Base-by-base conservation (phyloP, 805 yeast genomes). In the Candida silvatica region DNA sequence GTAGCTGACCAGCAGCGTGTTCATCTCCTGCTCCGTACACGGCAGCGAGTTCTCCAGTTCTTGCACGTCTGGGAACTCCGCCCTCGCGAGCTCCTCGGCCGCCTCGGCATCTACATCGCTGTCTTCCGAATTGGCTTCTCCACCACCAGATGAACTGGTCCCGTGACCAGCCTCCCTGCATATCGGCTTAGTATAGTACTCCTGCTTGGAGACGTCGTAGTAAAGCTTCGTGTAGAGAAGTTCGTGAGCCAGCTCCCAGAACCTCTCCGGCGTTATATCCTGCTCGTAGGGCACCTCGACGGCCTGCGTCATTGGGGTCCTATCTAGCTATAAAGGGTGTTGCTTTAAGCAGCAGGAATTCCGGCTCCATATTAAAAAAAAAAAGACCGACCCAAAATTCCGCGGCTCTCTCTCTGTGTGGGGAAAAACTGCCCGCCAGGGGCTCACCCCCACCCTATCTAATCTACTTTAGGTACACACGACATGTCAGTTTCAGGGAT, bases 1-100 rank as follows among this genome's bases (percentile, higher is more conserved):
- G 26, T 47, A 59, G 24, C 56, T 47, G 5, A 60, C 65, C 37
- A 60, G 42, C 17, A 56, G 34, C n/a, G 57, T 49, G 27, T 60
- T 60, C 22, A 58, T 51, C 26, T 54, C 59, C 18, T 52, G 54
- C 25, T 48, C 55, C 1, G 58, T 29, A 31, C 52, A 56, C 7
- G 40, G 37, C 12, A 39, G 37, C 9, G 28, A 32, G 8, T 29
- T 36, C 6, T 17, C 36, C 11, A 33, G 40, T 8, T 37, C 40
- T 16, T 6, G 23, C 12, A 18, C 12, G n/a, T 18, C 17, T 11
- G 35, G 23, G 17, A 17, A 27, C 12, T 11, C 23, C 11, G 18
- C 16, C 14, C 4, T 27, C 36, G 18, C 28, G 33, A 4, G 31
- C 30, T 4, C 26, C 35, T 17, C 28, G 22, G 20, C 39, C 37